Evolutionary conservation across 2,329 filamentous ascomycete genomes (phyloP).

Genomic region (Gnomoniopsis sp.): DNA sequence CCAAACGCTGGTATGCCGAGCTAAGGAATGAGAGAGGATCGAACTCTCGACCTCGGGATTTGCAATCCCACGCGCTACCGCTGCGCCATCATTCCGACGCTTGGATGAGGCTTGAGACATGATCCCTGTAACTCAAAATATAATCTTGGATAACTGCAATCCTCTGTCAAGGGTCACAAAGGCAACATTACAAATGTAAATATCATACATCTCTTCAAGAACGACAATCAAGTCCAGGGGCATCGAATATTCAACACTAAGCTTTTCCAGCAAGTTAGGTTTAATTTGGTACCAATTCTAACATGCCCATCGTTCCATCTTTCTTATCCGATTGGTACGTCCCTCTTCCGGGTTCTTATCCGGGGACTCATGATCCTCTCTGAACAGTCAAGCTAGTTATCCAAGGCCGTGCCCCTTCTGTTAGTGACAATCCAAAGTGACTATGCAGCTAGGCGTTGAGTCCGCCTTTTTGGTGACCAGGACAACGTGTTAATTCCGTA

Average conservation of each 20-base stretch:
- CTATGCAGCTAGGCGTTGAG: no score
- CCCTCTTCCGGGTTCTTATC: neutral
- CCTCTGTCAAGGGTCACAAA: no score
- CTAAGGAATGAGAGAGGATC: neutral
- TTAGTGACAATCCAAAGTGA: no score
- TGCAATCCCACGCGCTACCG: neutral
- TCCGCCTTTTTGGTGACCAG: no score
- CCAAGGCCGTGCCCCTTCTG: neutral
- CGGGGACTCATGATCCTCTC: neutral
- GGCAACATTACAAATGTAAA: no score
- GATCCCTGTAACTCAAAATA: neutral
- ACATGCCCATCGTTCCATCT: neutral
- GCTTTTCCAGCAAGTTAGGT: neutral
- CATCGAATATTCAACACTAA: no score
- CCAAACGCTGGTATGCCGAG: no score
- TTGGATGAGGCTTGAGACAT: neutral
- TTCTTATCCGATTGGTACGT: neutral
- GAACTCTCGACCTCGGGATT: constrained; percentile 4
- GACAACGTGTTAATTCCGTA: no score
- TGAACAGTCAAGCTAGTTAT: neutral
- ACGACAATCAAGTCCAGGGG: no score
- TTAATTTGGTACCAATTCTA: no score
- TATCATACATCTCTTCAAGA: no score
- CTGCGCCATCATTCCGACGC: neutral
- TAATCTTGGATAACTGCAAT: neutral